Base-by-base conservation (phyloP, 768 basidiomycete genomes). In the Coprinellus aureogranulatus region DNA sequence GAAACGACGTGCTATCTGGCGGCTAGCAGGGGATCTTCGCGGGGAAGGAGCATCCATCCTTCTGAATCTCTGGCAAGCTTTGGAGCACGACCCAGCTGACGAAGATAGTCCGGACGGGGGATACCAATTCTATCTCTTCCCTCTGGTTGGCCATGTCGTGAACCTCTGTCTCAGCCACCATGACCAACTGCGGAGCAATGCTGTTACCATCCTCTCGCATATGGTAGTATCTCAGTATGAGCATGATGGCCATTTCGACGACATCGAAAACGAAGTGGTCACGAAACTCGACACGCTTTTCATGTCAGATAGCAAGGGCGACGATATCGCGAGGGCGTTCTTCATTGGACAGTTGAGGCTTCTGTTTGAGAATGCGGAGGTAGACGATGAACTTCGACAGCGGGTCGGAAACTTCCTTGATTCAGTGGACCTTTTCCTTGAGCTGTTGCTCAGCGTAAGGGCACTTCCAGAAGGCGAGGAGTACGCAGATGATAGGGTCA, bases 1-100 rank as follows among this genome's bases (percentile, higher is more conserved):
- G 92, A 93, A 93, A 86, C 90, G 94, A 41, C 86, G 95, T 42
- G 91, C 95, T 2, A 91, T 95, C 10, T 98, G 95, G 95, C 84
- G 92, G 37, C 83, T 98, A n/a, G 93, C 91, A 4, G 94, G 94
- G 26, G 96, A 98, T 72, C 86, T 98, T 65, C 85, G 96, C 23
- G 94, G 94, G 10, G 91, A 96, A 69, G 95, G 94, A 16, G 89
- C 94, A 1, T 76, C 83, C 5, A 86, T 96, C 55, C 70, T 98
- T 45, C 71, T 89, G 16, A 84, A 80, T 30, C 74, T 95, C 4
- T 98, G 96, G 96, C 84, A 90, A 64, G 85, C 90, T 1, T 79
- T 98, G 22, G 91, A 88, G 6, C 3, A 89, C 87, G 83, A 83
- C 86, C 5, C 86, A 89, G 59, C 77, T 6, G 34, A 34, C 14